Base-by-base conservation (phyloP, 2,329 filamentous ascomycete species). In the Ophidiomyces ophidiicola region DNA sequence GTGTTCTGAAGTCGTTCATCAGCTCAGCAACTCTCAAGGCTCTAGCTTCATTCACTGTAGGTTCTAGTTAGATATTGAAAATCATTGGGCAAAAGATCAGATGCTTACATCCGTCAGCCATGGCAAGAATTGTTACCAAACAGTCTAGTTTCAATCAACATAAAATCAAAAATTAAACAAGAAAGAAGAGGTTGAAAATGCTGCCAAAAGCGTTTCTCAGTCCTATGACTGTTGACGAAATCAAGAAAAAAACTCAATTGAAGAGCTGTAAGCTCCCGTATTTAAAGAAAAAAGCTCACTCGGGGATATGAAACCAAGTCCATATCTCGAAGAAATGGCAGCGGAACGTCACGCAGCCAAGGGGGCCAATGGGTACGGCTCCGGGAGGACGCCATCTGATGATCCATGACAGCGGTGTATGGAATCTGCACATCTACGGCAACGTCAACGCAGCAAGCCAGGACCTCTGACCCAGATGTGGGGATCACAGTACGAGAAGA, bases 11-110 rank as follows among this genome's bases (percentile, higher is more conserved):
- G 59, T 79, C 75, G 46, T 69, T 69, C 62, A 79, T 74, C 53
- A 79, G 68, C 56, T 79, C 75, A 32, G 72, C 65, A 47, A 79
- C 61, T 48, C 75, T 69, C 55, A 78, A 63, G 35, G 75, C 74
- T 52, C 75, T 71, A 43, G 72, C 72, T 53, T 77, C 68, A 53
- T 79, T 79, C 49, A 76, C 75, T 79, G 53, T 42, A 7, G n/a
- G 18, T 44, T 26, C 14, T 7, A 7, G 31, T 31, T 15, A 28
- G 17, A 26, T 6, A 29, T 17, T 30, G n/a, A 30, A 31, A 17
- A 6, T 11, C 8, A 25, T 12, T 4, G 14, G 6, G n/a, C 30
- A 20, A 5, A 18, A 21, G 6, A 29, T 19, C 10, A 31, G 21
- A 24, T 19, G 50, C 69, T 62, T 62, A 76, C 71, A 61, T 61